Evolutionary conservation across 75 land plant species (phyloP), one percentile per base, ranked within the genome.

Genomic region (Cryptomeria japonica): DNA sequence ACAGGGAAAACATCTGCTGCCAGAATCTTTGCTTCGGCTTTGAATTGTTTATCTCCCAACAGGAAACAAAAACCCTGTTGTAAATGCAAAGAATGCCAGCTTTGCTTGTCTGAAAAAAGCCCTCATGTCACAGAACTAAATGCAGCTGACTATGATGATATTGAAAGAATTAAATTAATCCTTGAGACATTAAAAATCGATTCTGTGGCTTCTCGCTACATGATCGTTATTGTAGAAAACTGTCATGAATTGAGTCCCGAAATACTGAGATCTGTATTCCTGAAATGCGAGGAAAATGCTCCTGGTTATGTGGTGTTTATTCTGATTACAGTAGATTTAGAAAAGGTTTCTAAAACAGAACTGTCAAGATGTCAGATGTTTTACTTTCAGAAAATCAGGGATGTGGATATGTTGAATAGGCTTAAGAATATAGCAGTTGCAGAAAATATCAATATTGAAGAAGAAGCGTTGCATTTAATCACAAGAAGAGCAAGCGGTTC

Each of bases 1-100:
- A 98, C 98, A 31, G 98, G 98, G 3, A 98, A 98, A 87, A 95
- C 97, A 19, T 90, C 97, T 19, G 87, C 94, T 37, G 96, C 99
- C 9, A 90, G 91, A 86, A 89, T 94, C 25, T 94, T 96, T 83
- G 92, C 95, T 42, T 90, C 93, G 39, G 94, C 93, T 49, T 87
- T 96, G 88, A 94, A 93, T 87, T 96, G 97, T 79, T 73, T 91
- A n/a, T 92, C 96, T 41, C 12, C 86, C 55, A 92, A 89, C 3
- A 93, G 86, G 47, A 18, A 51, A 7, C 39, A 72, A 16, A 91
- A 89, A 88, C 97, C 97, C 0, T 97, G 99, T 86, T 93, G 95
- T 1, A 53, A 88, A 32, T 98, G 99, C 87, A 89, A 88, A 68
- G 94, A 94, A 42, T 98, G 99, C 79, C 41, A 51, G 14, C 83